A percentile compares a stretch with the other conserved stretches of the same genome.
phyloP scores from a whole-genome alignment of 1,284 basidiomycete species.

The Lentinus polychrous region DNA sequence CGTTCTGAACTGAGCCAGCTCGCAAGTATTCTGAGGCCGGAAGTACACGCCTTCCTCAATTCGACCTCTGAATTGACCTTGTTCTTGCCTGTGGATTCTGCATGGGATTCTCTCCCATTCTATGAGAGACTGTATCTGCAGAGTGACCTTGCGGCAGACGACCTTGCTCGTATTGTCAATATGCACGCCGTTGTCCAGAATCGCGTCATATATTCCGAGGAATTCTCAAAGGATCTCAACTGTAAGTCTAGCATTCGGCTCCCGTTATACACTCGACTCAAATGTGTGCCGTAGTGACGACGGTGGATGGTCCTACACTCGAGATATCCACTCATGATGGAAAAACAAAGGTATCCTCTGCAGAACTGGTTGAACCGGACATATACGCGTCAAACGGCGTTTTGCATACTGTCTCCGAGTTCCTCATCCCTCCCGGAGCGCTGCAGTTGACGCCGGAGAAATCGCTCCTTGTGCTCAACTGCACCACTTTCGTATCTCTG shows the following conservation, averaged over 20 bases:
- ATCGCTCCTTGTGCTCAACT: conserved; percentile 84
- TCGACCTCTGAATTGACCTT: conserved; percentile 73
- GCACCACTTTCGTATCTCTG: conserved; percentile 84
- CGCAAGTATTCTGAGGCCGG: conserved; percentile 53
- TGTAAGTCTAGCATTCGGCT: conserved; percentile 34
- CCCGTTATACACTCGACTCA: conserved; percentile 6
- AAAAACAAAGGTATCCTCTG: conserved; percentile 55
- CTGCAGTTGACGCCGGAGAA: conserved; percentile 90
- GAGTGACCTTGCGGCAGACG: conserved; percentile 76
- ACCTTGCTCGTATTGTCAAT: conserved; percentile 70
- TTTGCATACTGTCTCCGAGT: conserved; percentile 79
- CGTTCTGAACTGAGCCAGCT: conserved; percentile 68
- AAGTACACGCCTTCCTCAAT: conserved; percentile 49
- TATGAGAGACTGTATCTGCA: conserved; percentile 82
- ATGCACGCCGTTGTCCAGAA: conserved; percentile 63
- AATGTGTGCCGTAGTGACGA: conserved; percentile 48
- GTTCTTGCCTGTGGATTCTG: conserved; percentile 83
- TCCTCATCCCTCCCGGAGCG: conserved; percentile 74
- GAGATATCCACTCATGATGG: conserved; percentile 42
- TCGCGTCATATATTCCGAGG: conserved; percentile 58
- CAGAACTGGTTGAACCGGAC: conserved; percentile 64
- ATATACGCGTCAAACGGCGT: conserved; percentile 95
- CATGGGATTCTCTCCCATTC: conserved; percentile 60
- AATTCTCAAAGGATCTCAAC: conserved; percentile 46
- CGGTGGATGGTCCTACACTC: conserved; percentile 63